These are phyloP conservation scores for Fraxinus latifolia DNA, from an alignment of 305 asterid genomes.

Conservation along the genomic window DNA sequence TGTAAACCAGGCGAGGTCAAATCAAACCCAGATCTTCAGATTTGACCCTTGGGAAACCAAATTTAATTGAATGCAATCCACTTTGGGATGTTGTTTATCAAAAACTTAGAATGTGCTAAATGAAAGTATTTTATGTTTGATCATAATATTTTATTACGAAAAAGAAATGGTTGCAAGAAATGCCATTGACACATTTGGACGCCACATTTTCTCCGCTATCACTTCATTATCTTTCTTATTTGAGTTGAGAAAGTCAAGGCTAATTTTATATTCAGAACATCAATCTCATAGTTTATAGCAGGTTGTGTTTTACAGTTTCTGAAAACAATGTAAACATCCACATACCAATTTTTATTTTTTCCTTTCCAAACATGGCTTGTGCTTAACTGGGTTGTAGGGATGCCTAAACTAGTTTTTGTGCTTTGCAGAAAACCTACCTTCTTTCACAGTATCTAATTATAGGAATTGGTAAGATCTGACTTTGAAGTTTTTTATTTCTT, in stretches of 20 bases:
- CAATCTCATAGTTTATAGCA: not conserved
- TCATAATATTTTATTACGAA: not conserved
- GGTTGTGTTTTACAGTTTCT: not conserved
- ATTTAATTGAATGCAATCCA: not conserved
- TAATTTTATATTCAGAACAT: not conserved
- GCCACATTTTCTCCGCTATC: not conserved
- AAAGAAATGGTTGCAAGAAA: not conserved
- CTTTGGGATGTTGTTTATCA: not conserved
- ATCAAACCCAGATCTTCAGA: conserved; percentile 4
- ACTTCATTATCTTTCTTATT: not conserved
- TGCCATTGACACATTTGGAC: not conserved
- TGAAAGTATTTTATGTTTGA: not conserved
- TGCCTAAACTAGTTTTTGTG: conserved; percentile 1
- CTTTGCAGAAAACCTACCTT: not conserved
- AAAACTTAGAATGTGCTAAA: not conserved
- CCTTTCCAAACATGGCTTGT: not conserved
- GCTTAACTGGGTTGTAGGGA: not conserved
- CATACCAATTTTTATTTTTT: not conserved
- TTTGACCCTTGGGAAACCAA: not conserved
- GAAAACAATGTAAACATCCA: not conserved
- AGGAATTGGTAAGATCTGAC: not conserved
- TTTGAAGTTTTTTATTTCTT: not conserved
- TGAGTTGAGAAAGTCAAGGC: not conserved
- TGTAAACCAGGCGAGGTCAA: not conserved
- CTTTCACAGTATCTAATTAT: not conserved